Conservation (phyloP, 2,329 filamentous ascomycete species). For the Didymella keratinophila region DNA sequence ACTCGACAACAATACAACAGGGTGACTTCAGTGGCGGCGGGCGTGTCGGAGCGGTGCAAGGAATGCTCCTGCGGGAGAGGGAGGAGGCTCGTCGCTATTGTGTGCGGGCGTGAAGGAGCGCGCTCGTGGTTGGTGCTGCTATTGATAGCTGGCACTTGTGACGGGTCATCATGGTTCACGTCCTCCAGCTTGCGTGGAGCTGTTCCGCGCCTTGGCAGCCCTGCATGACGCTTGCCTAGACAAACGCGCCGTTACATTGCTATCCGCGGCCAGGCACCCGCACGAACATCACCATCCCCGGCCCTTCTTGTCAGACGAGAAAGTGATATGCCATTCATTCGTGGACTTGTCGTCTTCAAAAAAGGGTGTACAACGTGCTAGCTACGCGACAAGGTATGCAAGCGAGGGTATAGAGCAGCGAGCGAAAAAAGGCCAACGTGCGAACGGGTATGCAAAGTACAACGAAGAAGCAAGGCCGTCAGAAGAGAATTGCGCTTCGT, state of each 20-base stretch:
- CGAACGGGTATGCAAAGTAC: not conserved
- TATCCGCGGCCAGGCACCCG: not conserved
- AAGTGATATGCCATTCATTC: slow-evolving; percentile 1
- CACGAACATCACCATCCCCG: not conserved
- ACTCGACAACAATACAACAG: not conserved
- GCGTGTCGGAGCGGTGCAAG: slow-evolving; percentile 11
- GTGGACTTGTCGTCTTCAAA: not conserved
- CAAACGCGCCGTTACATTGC: not conserved
- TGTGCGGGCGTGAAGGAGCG: slow-evolving; percentile 1
- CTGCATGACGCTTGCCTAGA: slow-evolving; percentile 11
- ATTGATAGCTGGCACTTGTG: slow-evolving; percentile 22
- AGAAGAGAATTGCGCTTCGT: not conserved
- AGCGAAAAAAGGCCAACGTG: slow-evolving; percentile 4
- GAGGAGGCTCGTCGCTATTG: not conserved
- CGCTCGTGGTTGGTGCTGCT: slow-evolving; percentile 17
- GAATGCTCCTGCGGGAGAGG: slow-evolving; percentile 11
- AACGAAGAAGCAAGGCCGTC: not conserved
- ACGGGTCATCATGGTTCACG: not conserved
- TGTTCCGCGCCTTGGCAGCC: slow-evolving; percentile 13
- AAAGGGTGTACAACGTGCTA: not conserved
- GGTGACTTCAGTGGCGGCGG: slow-evolving; percentile 10
- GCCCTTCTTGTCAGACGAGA: not conserved
- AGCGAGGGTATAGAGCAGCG: slow-evolving; percentile 21
- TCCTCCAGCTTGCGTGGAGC: slow-evolving; percentile 14
- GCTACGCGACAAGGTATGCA: slow-evolving; percentile 1